Base-by-base conservation (phyloP, 2,329 filamentous ascomycete species). In the Hortaea werneckii region DNA sequence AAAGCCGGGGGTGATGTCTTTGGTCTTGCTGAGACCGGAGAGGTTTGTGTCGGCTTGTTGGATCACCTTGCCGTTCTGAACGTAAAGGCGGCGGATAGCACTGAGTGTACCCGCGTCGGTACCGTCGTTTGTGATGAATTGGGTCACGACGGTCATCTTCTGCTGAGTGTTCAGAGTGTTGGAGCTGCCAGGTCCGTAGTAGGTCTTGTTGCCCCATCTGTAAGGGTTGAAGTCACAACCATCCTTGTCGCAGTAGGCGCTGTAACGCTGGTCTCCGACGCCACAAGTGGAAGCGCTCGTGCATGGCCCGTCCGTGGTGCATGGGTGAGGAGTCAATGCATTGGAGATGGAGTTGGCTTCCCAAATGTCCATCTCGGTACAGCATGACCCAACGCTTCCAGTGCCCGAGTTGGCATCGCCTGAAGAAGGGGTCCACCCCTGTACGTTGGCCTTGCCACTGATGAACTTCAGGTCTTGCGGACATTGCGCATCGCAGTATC, bases 281-380 rank as follows among this genome's bases (percentile, higher is more conserved):
- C 40, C 44, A 27, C 46, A 48, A 10, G 44, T 32, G 26, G 35
- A 37, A 12, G 37, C 28, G 12, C 4, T 28, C 11, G 37, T 30
- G 44, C 55, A 58, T 45, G 71, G 68, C 42, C 69, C 72, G 38
- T 68, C 62, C 48, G 61, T 66, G 46, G 65, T 67, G 71, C 82
- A 85, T 38, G 78, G 73, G 63, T 85, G 82, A n/a, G 82, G 79
- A 5, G 82, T 85, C 59, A 73, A 74, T 43, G 80, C 81, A 11
- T 73, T 76, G 20, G 79, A 75, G 59, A 81, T 74, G 54, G 69
- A 73, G 72, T 85, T 84, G 55, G 80, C 80, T 67, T 85, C 80
- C 79, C 80, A 83, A 63, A 81, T 72, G 55, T 84, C 80, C 74
- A 85, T 80, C 65, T 84, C 80, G 39, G 73, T 67, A 63, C 80